Evolutionary conservation across 768 basidiomycete genomes (phyloP), one percentile per base, ranked within the genome.

Genomic region (Termitomyces titanicus): DNA sequence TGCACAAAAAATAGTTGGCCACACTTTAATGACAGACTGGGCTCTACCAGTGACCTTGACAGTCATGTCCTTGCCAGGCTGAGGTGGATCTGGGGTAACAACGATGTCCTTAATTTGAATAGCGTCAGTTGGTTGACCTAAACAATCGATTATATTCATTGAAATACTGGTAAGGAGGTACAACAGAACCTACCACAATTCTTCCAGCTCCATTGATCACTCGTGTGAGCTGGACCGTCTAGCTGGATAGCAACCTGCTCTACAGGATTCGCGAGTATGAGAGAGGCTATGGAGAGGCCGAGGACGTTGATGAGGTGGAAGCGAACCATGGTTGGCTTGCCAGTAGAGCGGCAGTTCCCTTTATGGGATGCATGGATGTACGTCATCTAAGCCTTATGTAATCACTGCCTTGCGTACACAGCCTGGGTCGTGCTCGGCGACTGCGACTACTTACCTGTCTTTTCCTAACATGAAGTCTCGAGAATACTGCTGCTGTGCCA

Each of bases 401-500:
- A 60, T 49, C 38, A 35, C 25, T n/a, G 15, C 31, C 29, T 43
- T 18, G 13, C 3, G 15, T 51, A 42, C 47, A 46, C 50, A 29
- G 45, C 55, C 17, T 11, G 3, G 11, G 22, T n/a, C n/a, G n/a
- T 29, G 13, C 15, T 24, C 54, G 43, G 42, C 47, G 18, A 47
- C 18, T 45, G 39, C 43, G 45, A 52, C 47, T 35, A 45, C 50
- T 37, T 25, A n/a, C n/a, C n/a, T n/a, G n/a, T n/a, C 27, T 45
- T 48, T 12, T 45, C 59, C 58, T 47, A 66, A 57, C 66, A 88
- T 89, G 87, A 89, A 85, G 68, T 72, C 85, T 48, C 82, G 91
- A 74, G 86, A 92, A 47, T 95, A 94, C 66, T 97, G 94, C 66
- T 97, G 94, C 70, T 92, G 90, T 64, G 94, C 94, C 42, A 88